Evolutionary conservation across 139 green algal species (phyloP).

Genomic region (Micromonas pusilla): DNA sequence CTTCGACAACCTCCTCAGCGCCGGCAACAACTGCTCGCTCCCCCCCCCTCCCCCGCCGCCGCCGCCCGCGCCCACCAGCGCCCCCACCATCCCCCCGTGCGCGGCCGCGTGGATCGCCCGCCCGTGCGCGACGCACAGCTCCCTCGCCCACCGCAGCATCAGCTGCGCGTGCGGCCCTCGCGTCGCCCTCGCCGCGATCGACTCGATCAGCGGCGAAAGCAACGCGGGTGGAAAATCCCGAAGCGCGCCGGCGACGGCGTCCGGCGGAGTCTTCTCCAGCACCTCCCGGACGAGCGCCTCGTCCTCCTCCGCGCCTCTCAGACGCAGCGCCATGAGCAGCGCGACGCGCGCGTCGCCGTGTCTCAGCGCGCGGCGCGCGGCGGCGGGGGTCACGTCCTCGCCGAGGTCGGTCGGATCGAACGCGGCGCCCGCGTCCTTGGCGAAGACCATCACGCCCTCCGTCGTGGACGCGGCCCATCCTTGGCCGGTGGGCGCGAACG

Average conservation of each 20-base stretch:
- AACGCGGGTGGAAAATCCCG: neutral
- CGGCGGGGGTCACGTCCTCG: conserved; percentile 77
- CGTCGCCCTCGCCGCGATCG: neutral
- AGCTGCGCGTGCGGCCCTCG: neutral
- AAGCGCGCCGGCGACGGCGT: neutral
- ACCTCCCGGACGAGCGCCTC: neutral
- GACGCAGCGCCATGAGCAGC: conserved; percentile 1
- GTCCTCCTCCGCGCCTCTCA: neutral
- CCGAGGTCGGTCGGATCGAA: conserved; percentile 93
- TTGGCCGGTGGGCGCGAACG: conserved; percentile 74
- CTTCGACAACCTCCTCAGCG: neutral
- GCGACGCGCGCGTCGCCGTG: neutral
- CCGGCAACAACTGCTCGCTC: neutral
- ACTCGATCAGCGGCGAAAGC: neutral
- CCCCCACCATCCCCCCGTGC: neutral
- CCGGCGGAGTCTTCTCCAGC: neutral
- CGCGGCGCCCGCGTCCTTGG: conserved; percentile 59
- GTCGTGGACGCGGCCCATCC: conserved; percentile 83
- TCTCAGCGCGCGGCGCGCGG: conserved; percentile 43
- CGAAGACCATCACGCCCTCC: conserved; percentile 84
- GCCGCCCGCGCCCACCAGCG: no score
- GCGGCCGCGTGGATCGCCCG: neutral
- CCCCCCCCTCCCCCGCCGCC: no score
- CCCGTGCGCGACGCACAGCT: neutral
- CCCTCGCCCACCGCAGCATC: neutral